Base-by-base conservation (phyloP, 2,329 filamentous ascomycete genomes). In the Sporothrix curviconia region DNA sequence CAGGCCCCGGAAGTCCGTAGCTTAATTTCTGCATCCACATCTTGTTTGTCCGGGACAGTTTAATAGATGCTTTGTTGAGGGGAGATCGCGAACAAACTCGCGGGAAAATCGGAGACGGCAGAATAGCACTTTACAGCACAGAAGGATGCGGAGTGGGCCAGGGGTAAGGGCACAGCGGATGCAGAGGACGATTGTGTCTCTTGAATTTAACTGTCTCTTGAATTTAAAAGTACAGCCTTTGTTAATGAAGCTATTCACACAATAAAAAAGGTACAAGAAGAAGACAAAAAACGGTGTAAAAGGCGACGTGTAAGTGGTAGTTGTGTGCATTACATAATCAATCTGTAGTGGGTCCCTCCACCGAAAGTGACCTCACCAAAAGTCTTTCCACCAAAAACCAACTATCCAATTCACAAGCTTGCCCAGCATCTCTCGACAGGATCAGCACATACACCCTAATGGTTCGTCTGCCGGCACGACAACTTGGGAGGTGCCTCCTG, bases 1-100 rank as follows among this genome's bases (percentile, higher is more conserved):
- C 15, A 39, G 37, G 32, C 52, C 30, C 15, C 52, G 52, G 52
- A 55, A 55, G 52, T 55, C 52, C 52, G 52, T 46, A 46, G 17
- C 28, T 12, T 22, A 30, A 34, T 46, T 19, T 17, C 7, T 30
- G n/a, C 14, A n/a, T 9, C 28, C 9, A 4, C 12, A n/a, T 19
- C n/a, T 7, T 44, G 8, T 7, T 32, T 14, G 4, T 19, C 15
- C 19, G 43, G 5, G 30, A 47, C 32, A 36, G 12, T 25, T 24
- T 54, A 2, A 19, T n/a, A n/a, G n/a, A n/a, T n/a, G n/a, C n/a
- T n/a, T n/a, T n/a, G n/a, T n/a, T n/a, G n/a, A n/a, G n/a, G n/a
- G n/a, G n/a, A n/a, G n/a, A n/a, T n/a, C n/a, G n/a, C n/a, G n/a
- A n/a, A 39, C 22, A 22, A 46, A 46, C 40, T 37, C 40, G 52